Evolutionary conservation across 108 stramenopile species (phyloP), one percentile per base, ranked within the genome.

Genomic region (Pinguiococcus pyrenoidosus): DNA sequence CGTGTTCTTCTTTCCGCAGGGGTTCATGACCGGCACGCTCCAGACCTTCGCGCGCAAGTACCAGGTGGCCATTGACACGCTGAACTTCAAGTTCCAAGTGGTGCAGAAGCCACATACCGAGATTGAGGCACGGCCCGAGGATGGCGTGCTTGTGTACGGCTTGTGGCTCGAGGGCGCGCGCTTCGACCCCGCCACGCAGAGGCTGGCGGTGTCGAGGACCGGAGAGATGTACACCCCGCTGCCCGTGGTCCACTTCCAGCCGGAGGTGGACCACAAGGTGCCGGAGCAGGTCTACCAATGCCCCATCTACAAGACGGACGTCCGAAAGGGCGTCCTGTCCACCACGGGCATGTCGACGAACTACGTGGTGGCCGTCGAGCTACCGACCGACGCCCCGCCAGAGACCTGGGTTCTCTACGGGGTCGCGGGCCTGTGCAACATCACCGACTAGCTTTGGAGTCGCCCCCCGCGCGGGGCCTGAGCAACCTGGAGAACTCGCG

Each of bases 1-100:
- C 6, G 77, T 73, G 12, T 78, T 78, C 50, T 78, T 78, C 65
- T 78, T 78, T 41, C 77, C 77, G 7, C 77, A 78, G 42, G 77
- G 77, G 13, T 78, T 78, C 64, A 78, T 78, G 77, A 78, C 77
- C 24, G 77, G 74, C 4, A 73, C 77, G 9, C 50, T 78, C 29
- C 77, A 78, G 62, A 78, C 72, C 4, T 72, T 62, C 42, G 74
- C 77, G 18, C 38, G 77, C 21, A 75, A 71, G 54, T 69, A 71
- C 55, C 43, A 64, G 56, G 68, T 73, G 14, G 72, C 77, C 12
- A 75, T 78, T 27, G 77, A 78, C 60, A 66, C 69, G 17, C 56
- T 78, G 17, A 37, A 33, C 27, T 78, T 71, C 66, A 44, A 62
- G 45, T 75, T 61, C 37, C 36, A 66, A 0, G 36, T 74, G 4